Base-by-base conservation (phyloP, 73 alveolate species). In the Paramecium primaurelia region DNA sequence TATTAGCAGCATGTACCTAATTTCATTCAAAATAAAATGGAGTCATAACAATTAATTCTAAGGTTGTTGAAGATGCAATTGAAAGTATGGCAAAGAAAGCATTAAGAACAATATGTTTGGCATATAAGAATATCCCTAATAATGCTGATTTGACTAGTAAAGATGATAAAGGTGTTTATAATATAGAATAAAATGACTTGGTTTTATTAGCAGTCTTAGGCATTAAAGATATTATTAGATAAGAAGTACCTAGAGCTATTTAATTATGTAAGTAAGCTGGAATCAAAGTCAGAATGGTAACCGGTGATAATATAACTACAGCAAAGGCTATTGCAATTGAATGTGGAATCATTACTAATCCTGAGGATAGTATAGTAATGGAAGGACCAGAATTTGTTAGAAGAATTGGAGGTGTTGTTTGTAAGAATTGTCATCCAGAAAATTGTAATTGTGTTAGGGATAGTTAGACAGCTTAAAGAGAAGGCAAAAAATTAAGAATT, bases 281-380 rank as follows among this genome's bases (percentile, higher is more conserved):
- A 18, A 94, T 97, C 10, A 93, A 69, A 16, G 99, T 97, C 28
- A 93, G 97, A 34, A 97, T 97, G 99, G 99, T 97, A 2, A 97
- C 99, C 40, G 98, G 99, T 44, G 99, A 97, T 92, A 97, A 96
- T 93, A 92, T 95, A 85, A 86, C 94, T 14, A 97, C 98, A 58
- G 98, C 99, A 20, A 92, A 93, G 51, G 98, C 99, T 6, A 97
- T 97, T 10, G 99, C 99, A 60, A 93, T 90, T 77, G 99, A 97
- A 60, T 97, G 99, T 87, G 93, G 93, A 22, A 87, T 87, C 37
- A 64, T 87, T 37, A 20, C 73, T 6, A 11, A 37, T 38, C 69
- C 60, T 28, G 93, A 87, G 11, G 93, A 87, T 59, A 60, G 86
- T 40, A 87, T 80, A 37, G 93, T 86, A n/a, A 69, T 93, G 89